Evolutionary conservation across 441 rosid species (phyloP), one percentile per base, ranked within the genome.

Genomic region (Capsella rubella): DNA sequence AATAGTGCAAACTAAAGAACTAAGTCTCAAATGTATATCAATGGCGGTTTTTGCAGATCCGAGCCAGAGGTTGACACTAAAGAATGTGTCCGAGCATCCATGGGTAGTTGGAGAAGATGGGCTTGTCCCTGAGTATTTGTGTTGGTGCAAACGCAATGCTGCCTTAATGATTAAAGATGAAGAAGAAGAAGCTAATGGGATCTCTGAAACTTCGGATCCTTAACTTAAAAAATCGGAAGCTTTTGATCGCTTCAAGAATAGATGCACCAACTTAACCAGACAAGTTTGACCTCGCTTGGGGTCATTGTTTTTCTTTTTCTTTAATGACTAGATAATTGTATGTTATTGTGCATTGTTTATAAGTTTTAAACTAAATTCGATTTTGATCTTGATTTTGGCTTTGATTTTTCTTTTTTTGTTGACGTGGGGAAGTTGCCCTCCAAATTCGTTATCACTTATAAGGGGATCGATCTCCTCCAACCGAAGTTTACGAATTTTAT

Each of bases 51-150:
- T 18, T 63, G 70, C 84, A 95, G 99, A 92, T 70, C 97, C 99
- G 46, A 77, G 69, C 29, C 81, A 67, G 74, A 85, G 98, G 85
- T 64, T 92, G 83, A 89, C 92, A 31, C 65, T 92, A 81, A 87
- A 87, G 18, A 87, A 73, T 45, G 90, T 90, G 31, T 86, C 91
- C 25, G 84, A 78, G 54, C 97, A 95, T 83, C 40, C 81, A 4
- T 92, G 99, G 97, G 90, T 95, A 28, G 49, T 80, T 16, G 97
- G 89, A 75, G 90, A 87, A 52, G 85, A 87, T 4, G 92, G 96
- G 4, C 88, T 80, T 2, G 79, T 89, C 61, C 89, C 91, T 31
- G 85, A 70, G 64, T 80, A 86, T 75, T 71, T 83, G 25, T 95
- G 98, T 64, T 89, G 97, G 92, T 95, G 99, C 87, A 84, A 84